Evolutionary conservation across 495 filamentous ascomycete species (phyloP).

Genomic region (Tricharina praecox): DNA sequence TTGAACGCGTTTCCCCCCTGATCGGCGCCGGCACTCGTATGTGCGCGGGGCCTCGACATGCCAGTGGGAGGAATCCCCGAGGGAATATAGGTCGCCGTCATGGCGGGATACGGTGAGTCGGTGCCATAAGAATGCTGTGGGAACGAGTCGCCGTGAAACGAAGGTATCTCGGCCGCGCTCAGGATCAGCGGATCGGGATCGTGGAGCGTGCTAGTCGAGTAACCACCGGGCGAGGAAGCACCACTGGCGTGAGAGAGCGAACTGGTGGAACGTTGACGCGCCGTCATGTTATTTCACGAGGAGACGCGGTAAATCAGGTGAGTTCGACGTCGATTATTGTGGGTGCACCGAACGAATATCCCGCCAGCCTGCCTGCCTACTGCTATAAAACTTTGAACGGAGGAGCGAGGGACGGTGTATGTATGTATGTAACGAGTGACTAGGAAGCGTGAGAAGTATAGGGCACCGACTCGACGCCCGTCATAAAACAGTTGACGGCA

Average conservation of each 20-base stretch:
- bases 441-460: too few species aligned
- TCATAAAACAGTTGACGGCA: too few species aligned
- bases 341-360: too few species aligned
- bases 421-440: too few species aligned
- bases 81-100: constrained; percentile 15
- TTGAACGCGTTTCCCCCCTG: constrained; percentile 13
- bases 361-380: too few species aligned
- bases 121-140: constrained; percentile 13
- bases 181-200: constrained; percentile 16
- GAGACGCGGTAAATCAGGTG: too few species aligned
- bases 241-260: constrained; percentile 17
- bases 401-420: too few species aligned
- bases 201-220: constrained; percentile 17
- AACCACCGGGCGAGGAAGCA: constrained; percentile 21
- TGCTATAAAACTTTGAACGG: too few species aligned
- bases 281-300: constrained; percentile 18
- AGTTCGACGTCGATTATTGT: too few species aligned
- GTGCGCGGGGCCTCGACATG: constrained; percentile 16
- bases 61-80: constrained; percentile 5
- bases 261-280: constrained; percentile 25
- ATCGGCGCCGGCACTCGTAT: constrained; percentile 22
- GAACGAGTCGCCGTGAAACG: constrained; percentile 23
- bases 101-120: constrained; percentile 19
- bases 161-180: constrained; percentile 21
- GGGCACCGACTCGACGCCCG: too few species aligned